A percentile compares a stretch with the other conserved stretches of the same genome.
These are phyloP conservation scores for Aechmea fasciata DNA, from an alignment of 176 grass and related monocot species.

Conservation along the genomic window DNA sequence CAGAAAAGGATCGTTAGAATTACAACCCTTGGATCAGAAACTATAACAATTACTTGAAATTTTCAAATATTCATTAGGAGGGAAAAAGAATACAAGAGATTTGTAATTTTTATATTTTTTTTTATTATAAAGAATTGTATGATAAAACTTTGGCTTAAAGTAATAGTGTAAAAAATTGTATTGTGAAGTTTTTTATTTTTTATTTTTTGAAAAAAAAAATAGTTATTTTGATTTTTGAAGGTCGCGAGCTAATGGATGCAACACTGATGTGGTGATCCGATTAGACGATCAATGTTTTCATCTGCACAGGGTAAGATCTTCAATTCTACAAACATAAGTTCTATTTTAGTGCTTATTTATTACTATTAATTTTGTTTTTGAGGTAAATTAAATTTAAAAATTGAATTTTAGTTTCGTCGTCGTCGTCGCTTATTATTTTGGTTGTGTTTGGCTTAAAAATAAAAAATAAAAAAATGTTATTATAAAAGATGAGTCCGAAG, in stretches of 20 bases:
- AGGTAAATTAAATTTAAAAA: no score
- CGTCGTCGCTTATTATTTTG: no score
- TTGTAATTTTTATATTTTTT: background rate
- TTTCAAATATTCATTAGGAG: no score
- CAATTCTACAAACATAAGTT: background rate
- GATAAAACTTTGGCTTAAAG: background rate
- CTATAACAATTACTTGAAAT: no score
- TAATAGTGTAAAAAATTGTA: background rate
- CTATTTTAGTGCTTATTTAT: background rate
- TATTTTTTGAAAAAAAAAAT: background rate
- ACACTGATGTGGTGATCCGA: slow-evolving; percentile 58
- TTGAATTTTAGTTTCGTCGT: no score
- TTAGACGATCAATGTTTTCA: slow-evolving; percentile 53
- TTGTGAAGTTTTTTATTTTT: background rate
- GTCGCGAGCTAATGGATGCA: slow-evolving; percentile 52
- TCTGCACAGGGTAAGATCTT: slow-evolving; percentile 59
- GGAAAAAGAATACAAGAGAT: no score
- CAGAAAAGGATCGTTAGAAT: background rate
- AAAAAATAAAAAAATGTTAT: no score
- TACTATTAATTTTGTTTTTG: background rate
- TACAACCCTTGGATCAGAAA: no score
- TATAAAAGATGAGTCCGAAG: no score
- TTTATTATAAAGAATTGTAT: background rate
- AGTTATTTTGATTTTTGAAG: slow-evolving; percentile 19
- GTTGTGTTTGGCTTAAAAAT: no score